Evolutionary conservation across 371 early-diverging fungal genomes (phyloP), one percentile per base, ranked within the genome.

Genomic region (Choanephora cucurbitarum): DNA sequence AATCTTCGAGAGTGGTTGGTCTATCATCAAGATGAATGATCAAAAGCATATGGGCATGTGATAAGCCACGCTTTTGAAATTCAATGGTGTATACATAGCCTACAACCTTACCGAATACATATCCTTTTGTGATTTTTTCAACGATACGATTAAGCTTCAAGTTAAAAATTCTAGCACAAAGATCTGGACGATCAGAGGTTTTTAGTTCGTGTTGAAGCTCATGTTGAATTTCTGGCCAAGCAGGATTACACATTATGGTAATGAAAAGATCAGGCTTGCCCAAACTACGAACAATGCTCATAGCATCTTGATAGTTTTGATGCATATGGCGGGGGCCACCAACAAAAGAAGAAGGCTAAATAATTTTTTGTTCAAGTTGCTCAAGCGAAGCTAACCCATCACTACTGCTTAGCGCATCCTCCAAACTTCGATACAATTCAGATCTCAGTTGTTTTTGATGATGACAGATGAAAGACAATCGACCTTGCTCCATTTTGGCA

Each of bases 161-260:
- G 10, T 61, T 37, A 33, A 70, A 70, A 22, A 68, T 49, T 1
- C 62, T 56, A 13, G 49, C 44, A 13, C 40, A 52, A 24, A 71
- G 46, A 44, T 67, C 65, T 7, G 60, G 63, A 7, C 61, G 8
- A 39, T 69, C 69, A 15, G 45, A 5, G 1, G 66, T 45, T 1
- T n/a, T 33, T 49, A 53, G 54, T 0, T 53, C 57, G 24, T 32
- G 15, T 0, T 47, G 3, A 1, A 74, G 58, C 11, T 62, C 57
- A 6, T 45, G 31, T 15, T 17, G 14, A 9, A 74, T 67, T 21
- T 70, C 67, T 3, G 52, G 63, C 70, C 73, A 73, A 5, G 14
- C 24, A 0, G 73, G 68, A 34, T 73, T 71, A 33, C 72, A 71
- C 0, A 62, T 77, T 14, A 77, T 59, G 2, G 72, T 72, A 7